phyloP scores from a whole-genome alignment of 2,329 filamentous ascomycete genomes.

The Tolypocladium cylindrosporum region DNA sequence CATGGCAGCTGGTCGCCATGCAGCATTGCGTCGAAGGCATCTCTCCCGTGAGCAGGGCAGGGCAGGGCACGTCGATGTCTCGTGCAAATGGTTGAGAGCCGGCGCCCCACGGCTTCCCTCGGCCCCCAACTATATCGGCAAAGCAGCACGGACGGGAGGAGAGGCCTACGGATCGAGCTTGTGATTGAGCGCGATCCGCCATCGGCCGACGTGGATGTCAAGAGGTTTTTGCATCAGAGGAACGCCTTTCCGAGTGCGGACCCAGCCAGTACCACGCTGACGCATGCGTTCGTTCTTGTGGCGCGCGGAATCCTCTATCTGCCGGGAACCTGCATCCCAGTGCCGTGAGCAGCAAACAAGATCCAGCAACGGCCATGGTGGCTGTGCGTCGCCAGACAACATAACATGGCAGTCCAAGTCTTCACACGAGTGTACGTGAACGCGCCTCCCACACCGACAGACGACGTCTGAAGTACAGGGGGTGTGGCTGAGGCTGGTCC shows the following conservation, averaged over 20 bases:
- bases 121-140: constrained; percentile 1
- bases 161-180: neutral
- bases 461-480: neutral
- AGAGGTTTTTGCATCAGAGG: neutral
- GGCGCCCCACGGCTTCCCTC: neutral
- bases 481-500: neutral
- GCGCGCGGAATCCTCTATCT: neutral
- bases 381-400: neutral
- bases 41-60: neutral
- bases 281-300: neutral
- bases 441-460: neutral
- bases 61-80: neutral
- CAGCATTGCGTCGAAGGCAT: neutral
- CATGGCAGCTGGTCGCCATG: neutral
- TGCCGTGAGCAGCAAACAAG: neutral
- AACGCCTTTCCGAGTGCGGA: neutral
- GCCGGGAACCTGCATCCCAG: neutral
- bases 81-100: neutral
- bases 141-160: neutral
- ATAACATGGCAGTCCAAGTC: neutral
- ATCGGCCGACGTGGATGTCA: neutral
- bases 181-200: neutral
- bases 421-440: neutral
- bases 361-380: neutral
- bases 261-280: neutral